Percentiles rank a stretch among this genome's conserved stretches.
Conservation (phyloP, 2,329 filamentous ascomycete genomes). For the Pestalotiopsis sp. region DNA sequence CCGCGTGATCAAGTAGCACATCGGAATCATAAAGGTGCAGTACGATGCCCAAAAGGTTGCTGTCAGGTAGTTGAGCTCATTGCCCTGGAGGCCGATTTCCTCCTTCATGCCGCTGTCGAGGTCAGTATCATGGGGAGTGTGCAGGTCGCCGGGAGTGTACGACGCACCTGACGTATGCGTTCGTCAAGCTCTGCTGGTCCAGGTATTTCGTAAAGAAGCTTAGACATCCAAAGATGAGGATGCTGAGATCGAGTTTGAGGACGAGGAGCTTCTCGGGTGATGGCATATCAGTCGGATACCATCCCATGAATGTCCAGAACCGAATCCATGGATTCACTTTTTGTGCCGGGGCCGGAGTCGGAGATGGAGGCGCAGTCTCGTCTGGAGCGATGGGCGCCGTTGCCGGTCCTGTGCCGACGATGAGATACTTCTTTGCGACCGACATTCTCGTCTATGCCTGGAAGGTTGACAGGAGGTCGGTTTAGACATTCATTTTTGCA, state of each 20-base stretch:
- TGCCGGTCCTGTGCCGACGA: background rate
- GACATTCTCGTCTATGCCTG: background rate
- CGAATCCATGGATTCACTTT: constrained; percentile 5
- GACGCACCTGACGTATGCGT: constrained; percentile 38
- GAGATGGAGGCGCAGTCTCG: background rate
- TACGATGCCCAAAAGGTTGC: constrained; percentile 40
- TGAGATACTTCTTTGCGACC: background rate
- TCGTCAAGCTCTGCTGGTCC: constrained; percentile 39
- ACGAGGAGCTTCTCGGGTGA: constrained; percentile 36
- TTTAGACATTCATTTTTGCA: too few relatives aligned
- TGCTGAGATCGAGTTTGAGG: constrained; percentile 39
- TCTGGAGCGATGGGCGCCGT: background rate
- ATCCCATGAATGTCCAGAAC: constrained; percentile 23
- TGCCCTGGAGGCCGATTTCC: constrained; percentile 34
- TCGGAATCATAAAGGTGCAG: constrained; percentile 43
- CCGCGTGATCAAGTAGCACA: constrained; percentile 39
- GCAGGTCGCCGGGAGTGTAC: background rate
- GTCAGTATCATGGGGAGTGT: background rate
- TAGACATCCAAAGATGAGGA: constrained; percentile 40
- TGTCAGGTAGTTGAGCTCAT: constrained; percentile 36
- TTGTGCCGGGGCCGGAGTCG: background rate
- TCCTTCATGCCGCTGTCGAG: constrained; percentile 39
- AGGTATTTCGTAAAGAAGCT: constrained; percentile 44
- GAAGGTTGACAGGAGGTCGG: background rate
- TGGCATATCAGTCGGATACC: constrained; percentile 37